Evolutionary conservation across 345 rosid genomes (phyloP).

Genomic region (Gynandropsis gynandra): DNA sequence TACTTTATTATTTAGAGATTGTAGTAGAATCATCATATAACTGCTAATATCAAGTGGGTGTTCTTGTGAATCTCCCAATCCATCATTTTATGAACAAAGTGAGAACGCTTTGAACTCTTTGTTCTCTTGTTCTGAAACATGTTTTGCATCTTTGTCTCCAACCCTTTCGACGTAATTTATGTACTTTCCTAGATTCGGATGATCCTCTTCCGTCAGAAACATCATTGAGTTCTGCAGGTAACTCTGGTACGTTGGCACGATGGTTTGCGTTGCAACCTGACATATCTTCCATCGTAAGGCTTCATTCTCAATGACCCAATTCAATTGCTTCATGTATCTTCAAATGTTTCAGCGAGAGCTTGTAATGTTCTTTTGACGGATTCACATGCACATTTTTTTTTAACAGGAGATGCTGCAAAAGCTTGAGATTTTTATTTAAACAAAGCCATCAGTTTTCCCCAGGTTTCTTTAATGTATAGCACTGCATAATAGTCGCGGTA

Average conservation of each 20-base stretch:
- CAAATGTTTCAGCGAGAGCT: slow-evolving; percentile 50
- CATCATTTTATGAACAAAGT: slow-evolving; percentile 36
- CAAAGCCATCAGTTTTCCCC: slow-evolving; percentile 42
- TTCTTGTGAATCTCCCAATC: slow-evolving; percentile 27
- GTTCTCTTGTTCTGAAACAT: slow-evolving; percentile 48
- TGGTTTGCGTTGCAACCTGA: slow-evolving; percentile 34
- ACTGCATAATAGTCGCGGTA: slow-evolving; percentile 59
- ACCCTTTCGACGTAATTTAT: slow-evolving; percentile 38
- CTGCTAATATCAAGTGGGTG: slow-evolving; percentile 32
- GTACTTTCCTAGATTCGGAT: slow-evolving; percentile 20
- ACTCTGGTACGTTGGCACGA: slow-evolving; percentile 49
- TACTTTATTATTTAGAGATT: no score
- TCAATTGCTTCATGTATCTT: slow-evolving; percentile 49
- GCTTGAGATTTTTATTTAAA: slow-evolving; percentile 22
- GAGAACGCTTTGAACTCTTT: slow-evolving; percentile 22
- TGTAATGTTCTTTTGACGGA: slow-evolving; percentile 32
- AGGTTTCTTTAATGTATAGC: slow-evolving; percentile 52
- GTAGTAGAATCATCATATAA: slow-evolving; percentile 42
- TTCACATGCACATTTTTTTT: slow-evolving; percentile 22
- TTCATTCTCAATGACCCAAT: slow-evolving; percentile 54
- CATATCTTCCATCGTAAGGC: slow-evolving; percentile 46
- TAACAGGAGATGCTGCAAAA: slow-evolving; percentile 17
- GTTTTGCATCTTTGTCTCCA: slow-evolving; percentile 51
- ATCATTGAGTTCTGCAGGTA: slow-evolving; percentile 33
- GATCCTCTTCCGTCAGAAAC: slow-evolving; percentile 25